These are phyloP conservation scores for Spongiforma sp. DNA, from an alignment of 1,284 basidiomycete genomes.

Conservation along the genomic window DNA sequence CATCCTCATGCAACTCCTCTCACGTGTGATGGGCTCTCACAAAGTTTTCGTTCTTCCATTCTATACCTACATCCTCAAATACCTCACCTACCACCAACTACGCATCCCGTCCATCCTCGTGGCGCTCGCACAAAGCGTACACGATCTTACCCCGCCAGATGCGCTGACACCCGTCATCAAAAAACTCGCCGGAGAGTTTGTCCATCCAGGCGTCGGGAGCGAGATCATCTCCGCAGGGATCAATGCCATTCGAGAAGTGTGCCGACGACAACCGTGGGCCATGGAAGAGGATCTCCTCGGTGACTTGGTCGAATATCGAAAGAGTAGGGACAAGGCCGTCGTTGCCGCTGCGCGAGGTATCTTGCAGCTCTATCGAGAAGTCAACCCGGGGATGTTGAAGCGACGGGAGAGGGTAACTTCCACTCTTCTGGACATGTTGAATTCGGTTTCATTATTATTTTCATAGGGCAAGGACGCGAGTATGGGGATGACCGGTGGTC, in stretches of 20 bases:
- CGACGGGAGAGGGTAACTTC: constrained; percentile 78
- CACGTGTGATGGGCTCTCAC: constrained; percentile 94
- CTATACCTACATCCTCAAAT: constrained; percentile 96
- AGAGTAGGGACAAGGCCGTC: constrained; percentile 95
- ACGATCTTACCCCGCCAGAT: constrained; percentile 96
- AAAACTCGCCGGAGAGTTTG: constrained; percentile 95
- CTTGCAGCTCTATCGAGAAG: constrained; percentile 93
- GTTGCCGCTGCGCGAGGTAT: constrained; percentile 88
- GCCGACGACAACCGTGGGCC: constrained; percentile 92
- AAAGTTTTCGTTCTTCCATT: constrained; percentile 95
- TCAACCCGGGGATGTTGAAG: constrained; percentile 94
- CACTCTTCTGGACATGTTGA: constrained; percentile 3
- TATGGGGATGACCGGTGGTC: constrained; percentile 69
- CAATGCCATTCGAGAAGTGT: constrained; percentile 95
- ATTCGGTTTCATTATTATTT: too few relatives aligned
- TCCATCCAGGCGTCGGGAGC: constrained; percentile 95
- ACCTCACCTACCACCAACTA: constrained; percentile 92
- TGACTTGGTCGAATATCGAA: constrained; percentile 94
- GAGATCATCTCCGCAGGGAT: constrained; percentile 97
- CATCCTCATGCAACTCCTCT: constrained; percentile 95
- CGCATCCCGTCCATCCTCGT: constrained; percentile 96
- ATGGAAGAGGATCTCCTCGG: constrained; percentile 95
- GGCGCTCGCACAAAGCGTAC: constrained; percentile 93
- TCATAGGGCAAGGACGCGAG: constrained; percentile 86
- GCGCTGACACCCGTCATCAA: constrained; percentile 88